Base-by-base conservation (phyloP, 345 rosid genomes). In the Populus pruinosa region DNA sequence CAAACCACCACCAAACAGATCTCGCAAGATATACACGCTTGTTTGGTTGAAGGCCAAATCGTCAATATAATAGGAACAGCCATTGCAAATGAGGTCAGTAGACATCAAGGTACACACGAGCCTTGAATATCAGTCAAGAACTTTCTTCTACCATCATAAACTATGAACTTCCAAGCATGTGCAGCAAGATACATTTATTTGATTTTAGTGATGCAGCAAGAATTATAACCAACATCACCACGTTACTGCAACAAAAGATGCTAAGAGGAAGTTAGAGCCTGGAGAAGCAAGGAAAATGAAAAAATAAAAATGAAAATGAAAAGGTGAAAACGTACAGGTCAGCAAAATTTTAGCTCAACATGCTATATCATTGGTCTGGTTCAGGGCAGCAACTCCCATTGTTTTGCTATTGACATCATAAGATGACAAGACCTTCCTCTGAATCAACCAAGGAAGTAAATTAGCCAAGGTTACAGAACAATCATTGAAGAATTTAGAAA, bases 351-450 rank as follows among this genome's bases (percentile, higher is more conserved):
- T 67, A 66, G 67, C 36, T 85, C 82, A 89, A 70, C 83, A 76
- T 59, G 84, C 79, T 82, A 85, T 49, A 59, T 87, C 85, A 65
- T 76, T 87, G 67, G 78, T 84, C 79, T 79, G 86, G 81, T 73
- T 83, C 73, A 72, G 83, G 70, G 88, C 73, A 29, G 84, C 72
- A 77, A 78, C 72, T 78, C 85, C 89, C 82, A 77, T 68, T 16
- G 85, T 50, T 82, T 84, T 79, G 66, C 81, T 66, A 75, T 77
- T 82, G 56, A 76, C 43, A 8, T 90, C 90, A 69, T 81, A 74
- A 2, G 93, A 87, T 70, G 89, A 84, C 77, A 89, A 73, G 70
- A 82, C 84, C 73, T 70, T 62, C 85, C 82, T 82, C 96, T 91
- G 87, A 74, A 86, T 75, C 69, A 83, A 73, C 78, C 81, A 81